A percentile compares a stretch with the other conserved stretches of the same genome.
Conservation (phyloP, 148 eudicot species). For the Rhododendron ferrugineum region DNA sequence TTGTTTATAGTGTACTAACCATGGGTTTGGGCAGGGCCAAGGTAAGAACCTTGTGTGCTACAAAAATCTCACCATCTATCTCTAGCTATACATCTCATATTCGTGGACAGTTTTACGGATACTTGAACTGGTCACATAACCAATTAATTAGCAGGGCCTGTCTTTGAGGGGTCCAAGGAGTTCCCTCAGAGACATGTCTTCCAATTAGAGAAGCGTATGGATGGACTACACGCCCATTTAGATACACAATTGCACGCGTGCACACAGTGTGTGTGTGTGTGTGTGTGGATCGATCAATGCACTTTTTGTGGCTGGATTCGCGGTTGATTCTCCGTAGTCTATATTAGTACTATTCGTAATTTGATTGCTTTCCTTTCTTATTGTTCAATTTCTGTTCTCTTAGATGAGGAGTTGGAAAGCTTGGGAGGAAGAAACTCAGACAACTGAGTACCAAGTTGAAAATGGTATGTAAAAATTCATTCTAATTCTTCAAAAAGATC, state of each 20-base stretch:
- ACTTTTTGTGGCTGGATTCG: background rate
- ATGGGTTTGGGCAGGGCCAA: constrained; percentile 41
- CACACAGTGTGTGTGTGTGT: too few relatives aligned
- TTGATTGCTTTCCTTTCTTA: background rate
- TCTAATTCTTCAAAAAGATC: background rate
- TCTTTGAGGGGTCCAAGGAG: too few relatives aligned
- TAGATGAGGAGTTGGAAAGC: constrained; percentile 43
- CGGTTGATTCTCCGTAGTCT: background rate
- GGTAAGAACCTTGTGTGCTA: constrained; percentile 14
- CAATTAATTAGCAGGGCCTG: too few relatives aligned
- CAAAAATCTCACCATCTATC: background rate
- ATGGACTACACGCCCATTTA: background rate
- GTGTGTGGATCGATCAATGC: too few relatives aligned
- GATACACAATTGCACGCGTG: too few relatives aligned
- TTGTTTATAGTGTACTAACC: constrained; percentile 32
- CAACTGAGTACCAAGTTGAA: constrained; percentile 26
- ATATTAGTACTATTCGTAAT: background rate
- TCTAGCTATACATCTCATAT: background rate
- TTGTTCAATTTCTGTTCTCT: background rate
- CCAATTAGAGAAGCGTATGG: too few relatives aligned
- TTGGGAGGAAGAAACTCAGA: constrained; percentile 44
- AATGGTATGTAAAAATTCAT: constrained; percentile 22
- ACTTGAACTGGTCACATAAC: too few relatives aligned
- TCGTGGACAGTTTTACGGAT: background rate
- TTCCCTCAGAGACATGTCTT: too few relatives aligned